Evolutionary conservation across 2,329 filamentous ascomycete genomes (phyloP).

Genomic region (Scytalidium lignicola): DNA sequence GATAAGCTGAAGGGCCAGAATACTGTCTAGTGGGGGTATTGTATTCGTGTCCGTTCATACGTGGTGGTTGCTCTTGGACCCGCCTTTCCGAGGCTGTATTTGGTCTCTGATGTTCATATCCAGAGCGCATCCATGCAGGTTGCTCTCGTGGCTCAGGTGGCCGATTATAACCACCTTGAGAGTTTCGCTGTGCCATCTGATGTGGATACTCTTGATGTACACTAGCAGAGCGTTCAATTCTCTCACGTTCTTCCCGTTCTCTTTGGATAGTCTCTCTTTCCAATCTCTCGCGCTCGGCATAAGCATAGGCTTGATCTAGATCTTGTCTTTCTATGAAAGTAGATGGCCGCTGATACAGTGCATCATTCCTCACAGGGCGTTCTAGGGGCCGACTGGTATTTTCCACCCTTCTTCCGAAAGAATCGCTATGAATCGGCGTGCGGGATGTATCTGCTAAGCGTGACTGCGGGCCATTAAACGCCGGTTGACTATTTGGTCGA

Average conservation of each 20-base stretch:
- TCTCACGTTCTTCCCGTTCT: conserved; percentile 26
- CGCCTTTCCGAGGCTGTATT: conserved; percentile 7
- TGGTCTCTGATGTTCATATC: conserved; percentile 16
- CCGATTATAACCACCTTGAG: conserved; percentile 16
- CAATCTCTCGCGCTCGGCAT: conserved; percentile 43
- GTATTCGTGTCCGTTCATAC: background rate
- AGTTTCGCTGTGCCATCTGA: conserved; percentile 20
- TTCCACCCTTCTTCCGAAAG: conserved; percentile 19
- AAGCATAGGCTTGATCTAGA: conserved; percentile 38
- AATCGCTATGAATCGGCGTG: conserved; percentile 10
- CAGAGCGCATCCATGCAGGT: conserved; percentile 22
- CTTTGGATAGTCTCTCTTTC: conserved; percentile 14
- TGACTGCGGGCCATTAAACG: conserved; percentile 32
- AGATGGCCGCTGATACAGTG: conserved; percentile 16
- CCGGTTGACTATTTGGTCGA: conserved; percentile 25
- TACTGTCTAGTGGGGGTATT: conserved; percentile 12
- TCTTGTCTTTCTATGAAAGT: conserved; percentile 22
- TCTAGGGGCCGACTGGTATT: conserved; percentile 9
- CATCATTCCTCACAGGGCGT: conserved; percentile 34
- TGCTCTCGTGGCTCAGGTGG: conserved; percentile 22
- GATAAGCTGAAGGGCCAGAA: conserved; percentile 19
- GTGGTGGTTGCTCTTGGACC: conserved; percentile 6
- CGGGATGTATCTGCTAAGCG: conserved; percentile 37
- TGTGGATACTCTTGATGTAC: conserved; percentile 18
- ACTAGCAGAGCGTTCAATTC: conserved; percentile 30